Evolutionary conservation across 371 early-diverging fungal species (phyloP).

Genomic region (Globomyces sp.): DNA sequence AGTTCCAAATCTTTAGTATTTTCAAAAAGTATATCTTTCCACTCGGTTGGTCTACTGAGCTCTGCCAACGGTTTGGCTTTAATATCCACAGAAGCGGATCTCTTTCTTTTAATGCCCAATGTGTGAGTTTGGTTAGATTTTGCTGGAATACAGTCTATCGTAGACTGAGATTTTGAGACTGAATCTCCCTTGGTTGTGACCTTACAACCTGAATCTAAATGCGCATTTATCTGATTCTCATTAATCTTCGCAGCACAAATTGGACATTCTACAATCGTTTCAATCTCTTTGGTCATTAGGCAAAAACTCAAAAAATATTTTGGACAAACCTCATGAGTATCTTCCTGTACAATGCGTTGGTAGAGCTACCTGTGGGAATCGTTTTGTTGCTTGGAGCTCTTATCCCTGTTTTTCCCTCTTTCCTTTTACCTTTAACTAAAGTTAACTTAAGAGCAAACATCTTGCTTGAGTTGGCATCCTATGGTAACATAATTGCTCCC

Average conservation of each 20-base stretch:
- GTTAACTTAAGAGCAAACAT: no score
- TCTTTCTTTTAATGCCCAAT: neutral
- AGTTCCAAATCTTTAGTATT: neutral
- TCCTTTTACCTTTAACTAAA: no score
- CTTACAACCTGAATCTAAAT: constrained; percentile 53
- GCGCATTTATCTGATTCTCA: constrained; percentile 54
- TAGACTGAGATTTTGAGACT: constrained; percentile 20
- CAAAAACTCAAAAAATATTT: no score
- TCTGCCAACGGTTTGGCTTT: constrained; percentile 17
- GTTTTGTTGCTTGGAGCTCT: no score
- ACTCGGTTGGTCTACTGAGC: constrained; percentile 32
- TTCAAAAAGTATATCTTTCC: neutral
- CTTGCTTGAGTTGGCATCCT: no score
- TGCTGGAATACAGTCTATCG: neutral
- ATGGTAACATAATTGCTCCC: no score
- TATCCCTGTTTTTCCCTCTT: no score
- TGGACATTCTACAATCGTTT: constrained; percentile 47
- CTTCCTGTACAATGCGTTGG: no score
- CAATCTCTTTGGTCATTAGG: no score
- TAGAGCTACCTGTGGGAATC: no score
- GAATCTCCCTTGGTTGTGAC: constrained; percentile 16
- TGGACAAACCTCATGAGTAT: no score
- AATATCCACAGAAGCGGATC: neutral
- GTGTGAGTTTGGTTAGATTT: neutral
- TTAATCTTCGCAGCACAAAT: constrained; percentile 50